Conservation (phyloP, 2,329 filamentous ascomycete genomes). For the Ceratocystis diversiconidia region DNA sequence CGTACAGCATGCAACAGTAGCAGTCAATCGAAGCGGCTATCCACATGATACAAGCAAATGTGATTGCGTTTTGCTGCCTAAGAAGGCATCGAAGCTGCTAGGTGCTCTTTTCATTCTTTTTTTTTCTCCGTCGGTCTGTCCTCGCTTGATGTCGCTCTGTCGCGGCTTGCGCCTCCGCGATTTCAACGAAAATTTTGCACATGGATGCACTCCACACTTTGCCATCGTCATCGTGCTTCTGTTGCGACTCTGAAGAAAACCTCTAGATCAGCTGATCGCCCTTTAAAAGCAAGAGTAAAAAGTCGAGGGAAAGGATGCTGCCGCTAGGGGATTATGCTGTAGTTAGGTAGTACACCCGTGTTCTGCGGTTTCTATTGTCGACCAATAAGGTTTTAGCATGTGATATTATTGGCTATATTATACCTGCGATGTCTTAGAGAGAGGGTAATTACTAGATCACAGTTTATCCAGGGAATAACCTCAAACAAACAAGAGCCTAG, state of each 20-base stretch:
- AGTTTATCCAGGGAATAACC: neutral
- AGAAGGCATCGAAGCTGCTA: neutral
- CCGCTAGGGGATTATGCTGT: neutral
- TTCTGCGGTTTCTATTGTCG: neutral
- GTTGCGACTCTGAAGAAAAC: neutral
- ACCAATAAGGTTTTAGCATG: neutral
- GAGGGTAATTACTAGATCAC: neutral
- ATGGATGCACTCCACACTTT: neutral
- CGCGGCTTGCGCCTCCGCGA: neutral
- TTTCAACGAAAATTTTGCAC: neutral
- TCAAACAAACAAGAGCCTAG: neutral
- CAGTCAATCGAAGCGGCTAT: neutral
- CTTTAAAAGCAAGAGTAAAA: neutral
- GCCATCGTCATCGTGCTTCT: constrained; percentile 1
- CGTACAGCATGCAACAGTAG: neutral
- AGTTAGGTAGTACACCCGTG: neutral
- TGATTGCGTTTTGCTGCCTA: neutral
- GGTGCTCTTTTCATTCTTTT: neutral
- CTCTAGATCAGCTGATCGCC: neutral
- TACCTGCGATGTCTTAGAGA: neutral
- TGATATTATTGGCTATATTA: neutral
- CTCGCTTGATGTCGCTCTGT: neutral
- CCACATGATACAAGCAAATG: neutral
- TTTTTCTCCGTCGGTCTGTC: neutral
- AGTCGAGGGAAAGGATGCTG: neutral